Base-by-base conservation (phyloP, 1,139 yeast species). In the Diutina catenulata region DNA sequence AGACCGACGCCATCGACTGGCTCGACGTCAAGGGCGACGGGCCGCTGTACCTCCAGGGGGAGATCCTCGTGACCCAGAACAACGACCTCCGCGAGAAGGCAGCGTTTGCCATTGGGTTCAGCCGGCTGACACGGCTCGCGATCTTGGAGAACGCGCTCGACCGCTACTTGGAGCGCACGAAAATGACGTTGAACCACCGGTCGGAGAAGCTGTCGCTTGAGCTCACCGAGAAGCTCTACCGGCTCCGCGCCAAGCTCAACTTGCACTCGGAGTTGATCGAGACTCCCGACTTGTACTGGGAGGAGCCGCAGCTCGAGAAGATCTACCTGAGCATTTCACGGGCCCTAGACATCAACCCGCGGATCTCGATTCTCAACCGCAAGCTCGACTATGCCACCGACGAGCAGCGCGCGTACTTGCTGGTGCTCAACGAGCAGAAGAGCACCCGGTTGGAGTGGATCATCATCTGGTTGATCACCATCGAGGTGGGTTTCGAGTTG, bases 261-360 rank as follows among this genome's bases (percentile, higher is more conserved):
- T 59, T 87, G 36, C 84, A 87, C 54, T 80, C 91, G n/a, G 95
- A 87, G 50, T 67, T 87, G 40, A 84, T 84, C 33, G 96, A 87
- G 49, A 84, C 94, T 0, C 96, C 96, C 0, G 96, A 87, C 53
- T 58, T 86, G 36, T 87, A 86, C 56, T 87, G 96, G 96, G 74
- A 86, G 39, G 95, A 86, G 49, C 94, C 95, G 1, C 74, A 76
- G 27, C 62, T 87, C 40, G 96, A 87, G 51, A 68, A 68, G 40
- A 74, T 86, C 14, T 87, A 84, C 55, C 70, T 77, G 37, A 67
- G 74, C 18, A 76, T 84, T 4, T 80, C 94, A 1, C 70, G 70
- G 40, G 74, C 74, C 27, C 62, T 87, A 40, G 96, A 87, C 51
- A 77, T 87, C 21, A 67, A 70, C 27, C 82, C 91, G 2, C 63